Evolutionary conservation across 1,139 yeast genomes (phyloP).

Genomic region (Scheffersomyces insectosa): DNA sequence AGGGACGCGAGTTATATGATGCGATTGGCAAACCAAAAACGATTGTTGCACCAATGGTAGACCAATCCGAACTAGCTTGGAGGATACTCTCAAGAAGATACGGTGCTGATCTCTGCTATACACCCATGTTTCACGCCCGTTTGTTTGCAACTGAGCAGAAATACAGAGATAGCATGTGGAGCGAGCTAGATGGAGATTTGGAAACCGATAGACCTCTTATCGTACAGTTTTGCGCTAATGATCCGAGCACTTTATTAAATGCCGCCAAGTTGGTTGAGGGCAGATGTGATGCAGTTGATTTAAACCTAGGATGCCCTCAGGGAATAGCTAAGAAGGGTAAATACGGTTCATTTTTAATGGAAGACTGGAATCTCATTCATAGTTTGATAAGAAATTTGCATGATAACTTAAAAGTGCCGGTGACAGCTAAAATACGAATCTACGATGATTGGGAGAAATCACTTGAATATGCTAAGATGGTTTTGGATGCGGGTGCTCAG

Average conservation of each 20-base stretch:
- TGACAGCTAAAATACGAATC: conserved; percentile 93
- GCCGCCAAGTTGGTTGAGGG: conserved; percentile 84
- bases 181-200: conserved; percentile 69
- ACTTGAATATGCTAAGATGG: conserved; percentile 84
- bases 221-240: conserved; percentile 96
- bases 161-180: conserved; percentile 78
- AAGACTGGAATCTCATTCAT: conserved; percentile 87
- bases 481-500: conserved; percentile 93
- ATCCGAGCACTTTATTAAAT: conserved; percentile 75
- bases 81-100: conserved; percentile 79
- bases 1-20: conserved; percentile 71
- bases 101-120: conserved; percentile 92
- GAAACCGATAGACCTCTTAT: conserved; percentile 75
- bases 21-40: conserved; percentile 74
- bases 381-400: conserved; percentile 72
- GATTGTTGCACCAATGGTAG: conserved; percentile 98
- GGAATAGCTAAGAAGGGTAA: conserved; percentile 95
- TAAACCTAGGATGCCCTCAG: conserved; percentile 96
- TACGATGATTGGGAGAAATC: conserved; percentile 85
- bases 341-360: conserved; percentile 95
- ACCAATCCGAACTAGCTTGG: conserved; percentile 96
- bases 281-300: conserved; percentile 92
- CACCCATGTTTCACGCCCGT: conserved; percentile 96
- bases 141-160: conserved; percentile 82
- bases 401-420: conserved; percentile 75